Base-by-base conservation (phyloP, 2,329 filamentous ascomycete genomes). In the Fusarium cicatricum region DNA sequence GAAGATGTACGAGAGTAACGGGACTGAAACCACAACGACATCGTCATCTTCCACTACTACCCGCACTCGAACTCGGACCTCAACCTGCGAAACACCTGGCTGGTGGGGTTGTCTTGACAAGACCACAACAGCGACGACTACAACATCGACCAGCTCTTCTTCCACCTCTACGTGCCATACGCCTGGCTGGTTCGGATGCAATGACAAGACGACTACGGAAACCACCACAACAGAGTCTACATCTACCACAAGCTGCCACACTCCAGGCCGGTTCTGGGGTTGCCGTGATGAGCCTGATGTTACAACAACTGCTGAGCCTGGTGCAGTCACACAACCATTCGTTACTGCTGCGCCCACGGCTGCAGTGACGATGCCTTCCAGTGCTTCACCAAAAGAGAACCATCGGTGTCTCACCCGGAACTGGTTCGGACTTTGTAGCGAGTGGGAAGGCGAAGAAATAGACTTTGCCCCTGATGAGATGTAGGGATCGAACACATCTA, bases 1-100 rank as follows among this genome's bases (percentile, higher is more conserved):
- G 95, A 96, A 97, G 70, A 96, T 92, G 80, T 96, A 91, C 70
- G 89, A 93, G 74, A 96, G 92, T 72, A 97, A 97, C 71, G 90
- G 90, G 26, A 95, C 90, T 2, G 89, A 93, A 60, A 83, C 82
- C 1, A 92, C 87, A 0, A 90, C 89, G 1, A 86, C 86, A 0
- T 81, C 85, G 3, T 80, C 78, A 3, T 80, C 80, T 2, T 80
- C 79, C 4, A 81, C 82, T 1, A 84, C 83, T 3, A 86, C 85
- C 3, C 83, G 83, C 37, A 90, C 86, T 3, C 83, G 92, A 32
- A 97, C 93, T 0, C 83, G 92, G 38, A 97, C 93, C 0, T 87
- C 88, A 49, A 97, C 92, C 0, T 97, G 93, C 76, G 84, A 95
- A 74, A 97, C 93, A 2, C 93, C 93, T 23, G 92, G 93, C 5